phyloP scores from a whole-genome alignment of 176 grass and related monocot species.

The Echinochloa phyllopogon region DNA sequence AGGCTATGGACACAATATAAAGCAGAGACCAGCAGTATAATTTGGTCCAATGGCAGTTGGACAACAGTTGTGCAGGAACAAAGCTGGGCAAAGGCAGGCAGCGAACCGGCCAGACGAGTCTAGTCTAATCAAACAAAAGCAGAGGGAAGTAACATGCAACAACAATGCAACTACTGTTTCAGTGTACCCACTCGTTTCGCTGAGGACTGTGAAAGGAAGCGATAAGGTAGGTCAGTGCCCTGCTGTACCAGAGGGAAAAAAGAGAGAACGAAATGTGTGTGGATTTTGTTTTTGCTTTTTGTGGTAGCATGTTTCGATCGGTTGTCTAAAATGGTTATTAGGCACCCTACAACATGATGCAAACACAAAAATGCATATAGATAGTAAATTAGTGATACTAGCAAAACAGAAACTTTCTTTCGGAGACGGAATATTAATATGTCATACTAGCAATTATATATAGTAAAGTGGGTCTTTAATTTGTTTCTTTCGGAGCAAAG shows the following conservation, averaged over 20 bases:
- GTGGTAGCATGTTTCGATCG: not conserved
- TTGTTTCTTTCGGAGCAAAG: too few species aligned
- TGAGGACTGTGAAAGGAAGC: not conserved
- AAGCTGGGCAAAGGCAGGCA: conserved; percentile 17
- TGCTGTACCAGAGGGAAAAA: not conserved
- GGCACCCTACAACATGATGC: not conserved
- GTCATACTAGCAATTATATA: too few species aligned
- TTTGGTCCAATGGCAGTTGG: conserved; percentile 32
- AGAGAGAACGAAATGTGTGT: not conserved
- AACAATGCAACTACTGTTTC: conserved; percentile 10
- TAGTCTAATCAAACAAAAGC: conserved; percentile 30
- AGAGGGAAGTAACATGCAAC: not conserved
- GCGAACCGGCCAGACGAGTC: conserved; percentile 7
- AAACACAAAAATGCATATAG: not conserved
- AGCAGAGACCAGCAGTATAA: not conserved
- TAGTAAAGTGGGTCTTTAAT: too few species aligned
- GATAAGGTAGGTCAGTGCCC: not conserved
- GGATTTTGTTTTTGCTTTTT: not conserved
- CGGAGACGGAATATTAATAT: too few species aligned
- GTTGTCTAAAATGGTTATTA: not conserved
- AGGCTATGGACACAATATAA: not conserved
- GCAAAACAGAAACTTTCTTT: not conserved
- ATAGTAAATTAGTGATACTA: not conserved
- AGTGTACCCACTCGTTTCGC: not conserved
- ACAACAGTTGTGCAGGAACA: conserved; percentile 18